These are phyloP conservation scores for Trichaptum fuscoviolaceum DNA, from an alignment of 768 basidiomycete species.

Conservation along the genomic window DNA sequence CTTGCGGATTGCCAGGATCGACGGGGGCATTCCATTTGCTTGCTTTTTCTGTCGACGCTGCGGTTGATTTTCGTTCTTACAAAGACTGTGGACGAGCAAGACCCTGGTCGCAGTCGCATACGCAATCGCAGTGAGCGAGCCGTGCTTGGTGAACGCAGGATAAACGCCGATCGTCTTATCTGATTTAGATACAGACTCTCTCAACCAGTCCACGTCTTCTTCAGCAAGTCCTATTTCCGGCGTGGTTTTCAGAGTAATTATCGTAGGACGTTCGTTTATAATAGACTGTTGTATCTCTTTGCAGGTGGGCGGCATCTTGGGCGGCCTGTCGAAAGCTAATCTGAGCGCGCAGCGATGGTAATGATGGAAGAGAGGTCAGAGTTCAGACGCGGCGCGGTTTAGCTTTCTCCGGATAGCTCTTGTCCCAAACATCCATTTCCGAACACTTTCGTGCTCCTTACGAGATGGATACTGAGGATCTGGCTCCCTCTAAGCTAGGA, in stretches of 20 bases:
- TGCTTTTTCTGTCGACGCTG: neutral
- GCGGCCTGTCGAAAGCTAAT: neutral
- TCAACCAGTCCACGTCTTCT: neutral
- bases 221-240: neutral
- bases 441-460: too few species aligned
- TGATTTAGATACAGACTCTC: neutral
- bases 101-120: neutral
- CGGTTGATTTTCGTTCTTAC: neutral
- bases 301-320: neutral
- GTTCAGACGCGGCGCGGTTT: neutral
- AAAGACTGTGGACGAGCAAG: neutral
- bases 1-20: neutral
- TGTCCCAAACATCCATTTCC: too few species aligned
- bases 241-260: neutral
- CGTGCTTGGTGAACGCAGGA: neutral
- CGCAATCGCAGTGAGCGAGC: neutral
- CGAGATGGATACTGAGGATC: slow-evolving; percentile 35
- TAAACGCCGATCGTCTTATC: neutral
- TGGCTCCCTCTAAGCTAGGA: slow-evolving; percentile 70
- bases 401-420: too few species aligned
- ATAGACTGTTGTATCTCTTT: neutral
- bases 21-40: neutral
- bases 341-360: slow-evolving; percentile 10
- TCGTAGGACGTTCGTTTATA: neutral
- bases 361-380: slow-evolving; percentile 17